These are phyloP conservation scores for Rhizopogon salebrosus DNA, from an alignment of 768 basidiomycete genomes.

Conservation along the genomic window DNA sequence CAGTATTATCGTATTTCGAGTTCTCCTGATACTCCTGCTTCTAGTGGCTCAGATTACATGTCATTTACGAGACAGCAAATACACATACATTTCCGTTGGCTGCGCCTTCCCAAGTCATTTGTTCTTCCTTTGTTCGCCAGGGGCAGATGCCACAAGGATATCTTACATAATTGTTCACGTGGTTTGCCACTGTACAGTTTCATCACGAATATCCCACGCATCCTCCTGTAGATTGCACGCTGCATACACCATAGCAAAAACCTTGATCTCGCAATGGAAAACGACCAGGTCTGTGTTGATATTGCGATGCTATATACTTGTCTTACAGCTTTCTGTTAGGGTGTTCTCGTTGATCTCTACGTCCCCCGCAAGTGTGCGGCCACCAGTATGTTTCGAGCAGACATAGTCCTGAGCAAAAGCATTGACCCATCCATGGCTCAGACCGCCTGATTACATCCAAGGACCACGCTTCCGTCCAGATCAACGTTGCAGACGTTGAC, in stretches of 20 bases:
- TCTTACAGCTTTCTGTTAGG: slow-evolving; percentile 39
- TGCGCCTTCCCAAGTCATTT: no score
- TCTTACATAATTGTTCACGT: not conserved
- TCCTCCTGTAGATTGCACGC: slow-evolving; percentile 2
- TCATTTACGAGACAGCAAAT: not conserved
- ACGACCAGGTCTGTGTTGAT: slow-evolving; percentile 67
- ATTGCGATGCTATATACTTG: not conserved
- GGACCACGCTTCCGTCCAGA: slow-evolving; percentile 98
- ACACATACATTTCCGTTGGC: not conserved
- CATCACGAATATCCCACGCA: slow-evolving; percentile 23
- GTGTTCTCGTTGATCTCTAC: slow-evolving; percentile 99
- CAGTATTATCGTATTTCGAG: not conserved
- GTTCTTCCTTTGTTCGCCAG: no score
- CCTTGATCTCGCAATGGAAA: slow-evolving; percentile 63
- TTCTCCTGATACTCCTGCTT: not conserved
- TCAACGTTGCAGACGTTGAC: slow-evolving; percentile 93
- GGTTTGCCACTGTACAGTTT: slow-evolving; percentile 24
- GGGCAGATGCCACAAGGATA: no score
- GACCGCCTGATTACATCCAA: slow-evolving; percentile 98
- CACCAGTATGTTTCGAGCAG: slow-evolving; percentile 64
- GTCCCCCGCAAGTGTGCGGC: slow-evolving; percentile 99
- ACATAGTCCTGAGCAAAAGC: not conserved
- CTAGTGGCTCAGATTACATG: not conserved
- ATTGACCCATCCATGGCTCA: slow-evolving; percentile 25
- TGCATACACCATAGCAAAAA: not conserved